These are phyloP conservation scores for Globisporangium echinulatum DNA, from an alignment of 352 stramenopile species.

Conservation along the genomic window DNA sequence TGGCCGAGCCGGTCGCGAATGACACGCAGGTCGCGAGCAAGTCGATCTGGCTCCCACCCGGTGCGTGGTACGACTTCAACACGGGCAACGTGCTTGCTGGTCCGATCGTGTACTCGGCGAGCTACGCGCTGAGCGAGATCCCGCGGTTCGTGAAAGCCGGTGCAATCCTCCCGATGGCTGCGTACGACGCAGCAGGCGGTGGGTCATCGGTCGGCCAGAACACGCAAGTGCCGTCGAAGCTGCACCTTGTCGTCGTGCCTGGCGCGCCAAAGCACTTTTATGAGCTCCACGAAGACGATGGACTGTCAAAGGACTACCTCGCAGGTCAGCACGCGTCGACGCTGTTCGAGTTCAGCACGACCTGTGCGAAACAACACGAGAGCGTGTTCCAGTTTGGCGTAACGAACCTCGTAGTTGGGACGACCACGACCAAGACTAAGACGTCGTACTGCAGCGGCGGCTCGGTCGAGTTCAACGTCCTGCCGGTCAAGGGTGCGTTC, in stretches of 20 bases:
- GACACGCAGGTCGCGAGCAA: slow-evolving; percentile 19
- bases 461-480: slow-evolving; percentile 13
- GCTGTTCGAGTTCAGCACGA: slow-evolving; percentile 14
- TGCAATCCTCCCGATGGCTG: slow-evolving; percentile 18
- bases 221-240: slow-evolving; percentile 5
- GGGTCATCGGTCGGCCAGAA: slow-evolving; percentile 18
- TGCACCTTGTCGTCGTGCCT: slow-evolving; percentile 22
- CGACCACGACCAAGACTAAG: background rate
- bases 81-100: slow-evolving; percentile 16
- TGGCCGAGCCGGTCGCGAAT: slow-evolving; percentile 19
- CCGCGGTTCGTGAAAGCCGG: slow-evolving; percentile 25
- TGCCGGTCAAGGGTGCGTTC: slow-evolving; percentile 19
- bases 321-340: slow-evolving; percentile 8
- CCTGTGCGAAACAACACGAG: background rate
- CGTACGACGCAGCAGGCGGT: background rate
- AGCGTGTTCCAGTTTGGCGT: slow-evolving; percentile 10
- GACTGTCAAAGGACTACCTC: slow-evolving; percentile 22
- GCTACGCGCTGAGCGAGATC: slow-evolving; percentile 24
- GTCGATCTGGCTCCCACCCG: slow-evolving; percentile 36
- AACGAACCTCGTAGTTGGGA: background rate
- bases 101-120: slow-evolving; percentile 16
- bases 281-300: slow-evolving; percentile 29
- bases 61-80: slow-evolving; percentile 33
- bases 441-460: slow-evolving; percentile 10
- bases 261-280: slow-evolving; percentile 9